Conservation (phyloP, 441 rosid species). For the Daphne laureola region DNA sequence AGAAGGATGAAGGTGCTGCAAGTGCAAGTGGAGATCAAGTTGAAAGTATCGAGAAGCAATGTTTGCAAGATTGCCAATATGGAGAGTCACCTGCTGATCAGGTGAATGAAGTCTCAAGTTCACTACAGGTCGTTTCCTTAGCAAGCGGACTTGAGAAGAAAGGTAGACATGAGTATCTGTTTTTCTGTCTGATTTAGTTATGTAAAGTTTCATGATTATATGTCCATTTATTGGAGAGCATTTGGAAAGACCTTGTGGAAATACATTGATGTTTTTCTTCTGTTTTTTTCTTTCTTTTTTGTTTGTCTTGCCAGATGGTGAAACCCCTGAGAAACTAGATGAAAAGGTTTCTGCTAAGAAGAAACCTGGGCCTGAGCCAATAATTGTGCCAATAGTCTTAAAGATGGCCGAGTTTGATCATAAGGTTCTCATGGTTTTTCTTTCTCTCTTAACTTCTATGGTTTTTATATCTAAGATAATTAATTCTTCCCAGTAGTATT, state of each 20-base stretch:
- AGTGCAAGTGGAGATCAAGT: conserved; percentile 24
- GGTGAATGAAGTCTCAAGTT: conserved; percentile 26
- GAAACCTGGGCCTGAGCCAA: conserved; percentile 70
- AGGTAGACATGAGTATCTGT: conserved; percentile 21
- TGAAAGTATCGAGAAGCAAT: conserved; percentile 20
- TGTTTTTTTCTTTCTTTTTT: not conserved
- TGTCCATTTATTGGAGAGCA: not conserved
- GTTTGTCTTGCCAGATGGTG: conserved; percentile 26
- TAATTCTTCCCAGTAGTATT: too few relatives aligned
- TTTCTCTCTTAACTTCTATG: conserved; percentile 11
- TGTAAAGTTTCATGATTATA: not conserved
- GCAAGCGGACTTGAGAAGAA: conserved; percentile 30
- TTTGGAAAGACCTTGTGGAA: conserved; percentile 5
- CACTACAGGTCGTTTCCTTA: conserved; percentile 28
- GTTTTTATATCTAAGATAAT: not conserved
- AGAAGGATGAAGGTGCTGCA: conserved; percentile 24
- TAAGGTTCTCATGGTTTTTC: conserved; percentile 38
- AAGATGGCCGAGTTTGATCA: conserved; percentile 97
- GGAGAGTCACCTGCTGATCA: conserved; percentile 24
- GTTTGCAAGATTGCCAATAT: conserved; percentile 17
- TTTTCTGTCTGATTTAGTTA: not conserved
- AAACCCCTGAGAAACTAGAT: conserved; percentile 28
- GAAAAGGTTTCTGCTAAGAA: conserved; percentile 27
- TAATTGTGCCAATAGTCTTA: conserved; percentile 76
- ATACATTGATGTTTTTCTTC: conserved; percentile 12